Base-by-base conservation (phyloP, 139 green algal species). In the Microglena sp. region DNA sequence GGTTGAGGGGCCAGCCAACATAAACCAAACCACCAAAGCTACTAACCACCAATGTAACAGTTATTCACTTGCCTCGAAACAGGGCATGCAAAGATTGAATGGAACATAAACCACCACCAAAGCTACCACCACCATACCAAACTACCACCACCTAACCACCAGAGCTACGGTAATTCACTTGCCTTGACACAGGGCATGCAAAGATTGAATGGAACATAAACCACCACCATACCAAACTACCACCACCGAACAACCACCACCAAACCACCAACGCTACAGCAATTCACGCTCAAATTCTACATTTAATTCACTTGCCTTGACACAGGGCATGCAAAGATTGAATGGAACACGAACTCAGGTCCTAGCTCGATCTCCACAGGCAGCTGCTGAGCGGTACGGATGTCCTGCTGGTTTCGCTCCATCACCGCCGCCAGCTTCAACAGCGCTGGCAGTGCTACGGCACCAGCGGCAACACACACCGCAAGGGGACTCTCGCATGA, bases 311-410 rank as follows among this genome's bases (percentile, higher is more conserved):
- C 60, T 24, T 22, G 62, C 63, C 50, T 56, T 45, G 64, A 71
- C 5, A 72, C 66, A 30, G 66, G 66, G 43, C 66, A 72, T 3
- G 66, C 66, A 56, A 72, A 72, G 27, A 72, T 72, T 56, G 66
- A 62, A n/a, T 72, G 66, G 55, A 72, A 72, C 29, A 90, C 76
- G 71, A 96, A 98, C 71, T 94, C 85, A 0, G 53, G 69, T 15
- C 86, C 87, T 35, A 98, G 75, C 32, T 92, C 82, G 24, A 98
- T 76, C 64, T 97, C 91, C 34, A 97, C 82, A 0, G 92, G 92
- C 58, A 98, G 75, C 75, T 96, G 79, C 24, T 87, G 53, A 15
- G 65, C 63, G 11, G 55, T 26, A 8, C 46, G 59, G 0, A 85
- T 64, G 61, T 77, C 68, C 67, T 84, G 81, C 2, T 57, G 33